phyloP scores from a whole-genome alignment of 805 yeast species.

The Teunomyces barrocoloradensis region DNA sequence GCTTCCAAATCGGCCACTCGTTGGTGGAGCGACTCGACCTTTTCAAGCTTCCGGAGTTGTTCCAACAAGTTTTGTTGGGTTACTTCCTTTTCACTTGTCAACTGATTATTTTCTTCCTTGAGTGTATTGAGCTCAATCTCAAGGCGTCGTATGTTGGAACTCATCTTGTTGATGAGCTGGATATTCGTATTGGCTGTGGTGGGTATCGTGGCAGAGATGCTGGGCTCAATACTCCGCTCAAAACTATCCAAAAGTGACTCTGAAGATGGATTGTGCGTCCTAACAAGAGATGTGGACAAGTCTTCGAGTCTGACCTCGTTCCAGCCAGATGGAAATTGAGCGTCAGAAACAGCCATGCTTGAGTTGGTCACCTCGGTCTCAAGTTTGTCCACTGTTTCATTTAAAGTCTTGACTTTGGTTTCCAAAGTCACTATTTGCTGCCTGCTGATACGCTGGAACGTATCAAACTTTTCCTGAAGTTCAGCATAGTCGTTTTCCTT shows the following conservation, averaged over 20 bases:
- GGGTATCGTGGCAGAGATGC: constrained; percentile 10
- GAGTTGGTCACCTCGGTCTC: constrained; percentile 5
- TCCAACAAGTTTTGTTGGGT: constrained; percentile 67
- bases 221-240: constrained; percentile 6
- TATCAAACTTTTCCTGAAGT: constrained; percentile 28
- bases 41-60: constrained; percentile 24
- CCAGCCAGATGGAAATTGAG: constrained; percentile 8
- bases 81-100: constrained; percentile 57
- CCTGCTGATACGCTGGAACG: constrained; percentile 29
- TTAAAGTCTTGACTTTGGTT: constrained; percentile 22
- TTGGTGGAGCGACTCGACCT: constrained; percentile 28
- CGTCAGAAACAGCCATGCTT: constrained; percentile 1
- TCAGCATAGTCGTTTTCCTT: constrained; percentile 23
- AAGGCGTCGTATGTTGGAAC: constrained; percentile 71
- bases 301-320: constrained; percentile 43
- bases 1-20: constrained; percentile 30
- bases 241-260: constrained; percentile 8
- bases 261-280: constrained; percentile 12
- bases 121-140: constrained; percentile 73
- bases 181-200: constrained; percentile 28
- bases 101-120: constrained; percentile 57
- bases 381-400: constrained; percentile 15
- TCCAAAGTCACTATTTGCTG: constrained; percentile 29
- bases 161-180: constrained; percentile 72
- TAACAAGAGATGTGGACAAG: constrained; percentile 38